Evolutionary conservation across 2,329 filamentous ascomycete genomes (phyloP).

Genomic region (Colletotrichum spinosum): DNA sequence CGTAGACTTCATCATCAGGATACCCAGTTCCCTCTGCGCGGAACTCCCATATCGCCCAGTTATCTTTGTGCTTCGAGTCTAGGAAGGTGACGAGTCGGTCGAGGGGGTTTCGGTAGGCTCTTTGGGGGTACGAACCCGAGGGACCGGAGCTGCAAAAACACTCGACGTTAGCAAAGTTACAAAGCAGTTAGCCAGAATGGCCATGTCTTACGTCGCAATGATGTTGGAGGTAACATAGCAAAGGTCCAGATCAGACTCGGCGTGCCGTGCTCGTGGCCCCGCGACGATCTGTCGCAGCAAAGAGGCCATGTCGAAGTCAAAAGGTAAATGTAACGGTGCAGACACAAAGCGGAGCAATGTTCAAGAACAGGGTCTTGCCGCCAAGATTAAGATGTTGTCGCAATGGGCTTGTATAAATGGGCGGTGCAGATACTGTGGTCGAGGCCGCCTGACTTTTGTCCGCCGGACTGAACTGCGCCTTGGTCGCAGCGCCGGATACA

Average conservation of each 20-base stretch:
- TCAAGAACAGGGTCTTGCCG: constrained; percentile 11
- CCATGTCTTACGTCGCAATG: constrained; percentile 66
- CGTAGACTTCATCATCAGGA: constrained; percentile 88
- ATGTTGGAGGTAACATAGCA: constrained; percentile 94
- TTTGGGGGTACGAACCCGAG: constrained; percentile 87
- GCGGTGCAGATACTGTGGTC: not conserved
- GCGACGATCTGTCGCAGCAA: constrained; percentile 92
- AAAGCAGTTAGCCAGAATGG: too few species aligned
- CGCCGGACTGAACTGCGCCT: constrained; percentile 17
- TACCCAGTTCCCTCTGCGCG: constrained; percentile 97
- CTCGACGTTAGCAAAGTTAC: not conserved
- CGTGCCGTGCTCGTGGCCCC: constrained; percentile 83
- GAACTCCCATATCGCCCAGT: constrained; percentile 99
- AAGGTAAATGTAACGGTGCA: not conserved
- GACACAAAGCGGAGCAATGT: constrained; percentile 27
- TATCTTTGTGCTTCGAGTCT: constrained; percentile 81
- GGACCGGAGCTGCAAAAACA: constrained; percentile 80
- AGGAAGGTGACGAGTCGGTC: constrained; percentile 89
- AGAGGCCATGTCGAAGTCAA: constrained; percentile 68
- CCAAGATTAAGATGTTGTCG: constrained; percentile 8
- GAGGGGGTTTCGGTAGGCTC: constrained; percentile 93
- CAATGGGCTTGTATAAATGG: constrained; percentile 28
- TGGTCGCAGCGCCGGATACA: constrained; percentile 25
- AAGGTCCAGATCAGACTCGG: constrained; percentile 89
- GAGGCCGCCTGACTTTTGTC: constrained; percentile 22